phyloP scores from a whole-genome alignment of 345 rosid genomes.

The Aquilaria sinensis region DNA sequence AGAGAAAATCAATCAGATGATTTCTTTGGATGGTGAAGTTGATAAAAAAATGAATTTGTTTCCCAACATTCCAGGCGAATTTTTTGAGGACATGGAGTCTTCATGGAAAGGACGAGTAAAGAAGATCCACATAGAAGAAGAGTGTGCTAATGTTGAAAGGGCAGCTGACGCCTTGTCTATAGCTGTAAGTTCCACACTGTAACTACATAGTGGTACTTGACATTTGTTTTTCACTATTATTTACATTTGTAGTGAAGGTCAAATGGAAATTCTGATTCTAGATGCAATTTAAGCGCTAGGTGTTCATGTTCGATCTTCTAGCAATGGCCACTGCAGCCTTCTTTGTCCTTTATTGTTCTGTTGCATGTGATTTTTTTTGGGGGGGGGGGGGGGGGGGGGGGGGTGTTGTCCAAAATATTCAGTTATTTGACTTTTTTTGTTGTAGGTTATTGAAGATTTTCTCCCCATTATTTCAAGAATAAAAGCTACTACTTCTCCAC shows the following conservation, averaged over 20 bases:
- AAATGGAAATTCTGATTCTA: too few species aligned
- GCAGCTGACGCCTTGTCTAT: slow-evolving; percentile 65
- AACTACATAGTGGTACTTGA: too few species aligned
- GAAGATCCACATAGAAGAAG: slow-evolving; percentile 66
- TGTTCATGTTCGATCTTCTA: neutral
- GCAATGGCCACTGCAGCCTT: neutral
- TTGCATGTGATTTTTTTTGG: neutral
- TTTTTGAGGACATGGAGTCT: slow-evolving; percentile 88
- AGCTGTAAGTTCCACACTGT: slow-evolving; percentile 41
- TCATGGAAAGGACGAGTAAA: slow-evolving; percentile 86
- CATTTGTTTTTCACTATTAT: too few species aligned
- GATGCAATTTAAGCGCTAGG: neutral
- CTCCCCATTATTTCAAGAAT: slow-evolving; percentile 73
- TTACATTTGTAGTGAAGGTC: too few species aligned
- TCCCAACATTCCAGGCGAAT: slow-evolving; percentile 56
- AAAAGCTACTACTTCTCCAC: slow-evolving; percentile 65
- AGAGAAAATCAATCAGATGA: slow-evolving; percentile 57
- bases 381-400: neutral
- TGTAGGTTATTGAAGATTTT: slow-evolving; percentile 79
- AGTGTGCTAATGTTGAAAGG: slow-evolving; percentile 52
- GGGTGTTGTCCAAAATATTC: neutral
- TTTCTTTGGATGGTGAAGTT: slow-evolving; percentile 60
- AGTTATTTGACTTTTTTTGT: slow-evolving; percentile 9
- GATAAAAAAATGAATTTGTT: slow-evolving; percentile 41
- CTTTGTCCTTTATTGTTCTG: neutral